Evolutionary conservation across 2,329 filamentous ascomycete genomes (phyloP).

Genomic region (Helotiales sp.): DNA sequence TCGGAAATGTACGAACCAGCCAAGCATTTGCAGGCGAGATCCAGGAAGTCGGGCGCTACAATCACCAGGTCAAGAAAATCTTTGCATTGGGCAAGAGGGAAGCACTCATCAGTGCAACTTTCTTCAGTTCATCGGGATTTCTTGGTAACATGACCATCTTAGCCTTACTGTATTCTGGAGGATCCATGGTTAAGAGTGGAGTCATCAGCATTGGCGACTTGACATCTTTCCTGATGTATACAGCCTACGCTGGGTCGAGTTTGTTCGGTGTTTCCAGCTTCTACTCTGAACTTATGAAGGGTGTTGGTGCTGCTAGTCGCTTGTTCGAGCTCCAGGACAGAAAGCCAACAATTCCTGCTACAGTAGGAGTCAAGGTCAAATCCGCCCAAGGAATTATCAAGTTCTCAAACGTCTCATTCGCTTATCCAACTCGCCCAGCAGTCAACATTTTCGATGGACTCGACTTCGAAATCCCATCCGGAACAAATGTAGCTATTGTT

Average conservation of each 20-base stretch:
- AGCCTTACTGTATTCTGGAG: conserved; percentile 86
- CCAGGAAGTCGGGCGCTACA: conserved; percentile 89
- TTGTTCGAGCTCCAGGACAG: conserved; percentile 96
- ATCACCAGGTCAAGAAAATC: conserved; percentile 87
- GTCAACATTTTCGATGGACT: conserved; percentile 90
- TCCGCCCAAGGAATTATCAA: conserved; percentile 88
- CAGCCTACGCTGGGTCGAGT: conserved; percentile 82
- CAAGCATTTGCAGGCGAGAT: conserved; percentile 95
- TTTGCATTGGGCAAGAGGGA: conserved; percentile 88
- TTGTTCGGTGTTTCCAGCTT: conserved; percentile 94
- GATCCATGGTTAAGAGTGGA: conserved; percentile 85
- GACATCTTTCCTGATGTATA: conserved; percentile 98
- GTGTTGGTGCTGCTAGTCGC: conserved; percentile 93
- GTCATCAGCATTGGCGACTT: conserved; percentile 89
- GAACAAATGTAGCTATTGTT: conserved; percentile 94
- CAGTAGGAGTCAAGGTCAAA: conserved; percentile 76
- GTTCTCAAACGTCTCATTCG: conserved; percentile 85
- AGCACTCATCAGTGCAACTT: conserved; percentile 85
- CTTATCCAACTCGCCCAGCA: conserved; percentile 91
- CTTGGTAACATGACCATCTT: conserved; percentile 97
- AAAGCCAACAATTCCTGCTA: conserved; percentile 83
- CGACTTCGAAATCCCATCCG: conserved; percentile 88
- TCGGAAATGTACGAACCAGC: conserved; percentile 95
- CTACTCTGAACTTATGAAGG: conserved; percentile 99
- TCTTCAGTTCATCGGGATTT: conserved; percentile 86